Evolutionary conservation across 345 rosid genomes (phyloP), one percentile per base, ranked within the genome.

Genomic region (Euclidium syriacum): DNA sequence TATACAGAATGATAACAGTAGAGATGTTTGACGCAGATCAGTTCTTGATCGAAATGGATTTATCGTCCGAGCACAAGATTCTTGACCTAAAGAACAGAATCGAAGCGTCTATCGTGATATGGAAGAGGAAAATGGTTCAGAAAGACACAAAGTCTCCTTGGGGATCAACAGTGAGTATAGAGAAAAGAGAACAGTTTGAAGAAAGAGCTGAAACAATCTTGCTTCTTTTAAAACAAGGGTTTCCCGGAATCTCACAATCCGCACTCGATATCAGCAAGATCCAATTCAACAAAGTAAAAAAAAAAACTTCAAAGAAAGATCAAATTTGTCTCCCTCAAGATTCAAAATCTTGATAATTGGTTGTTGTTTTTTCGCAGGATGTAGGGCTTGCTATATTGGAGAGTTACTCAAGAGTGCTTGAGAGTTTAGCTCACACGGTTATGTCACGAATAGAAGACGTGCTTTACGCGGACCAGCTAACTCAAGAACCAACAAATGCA

Each of bases 181-280:
- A 90, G 80, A 90, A 87, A 70, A 82, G 97, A 72, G 97, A 90
- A 70, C 81, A 78, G 14, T 90, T 90, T 46, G 97, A 87, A 77
- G 97, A 87, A 61, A 72, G 97, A 82, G 95, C 95, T 7, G 94
- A 85, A 67, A 90, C 95, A 6, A 82, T 90, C 64, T 67, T 90
- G 52, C 83, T 87, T 35, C 65, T 90, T 29, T 61, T 90, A 62
- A 90, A 90, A 79, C 95, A 85, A 29, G 67, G 79, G 11, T 90
- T 75, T 53, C 97, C 95, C 0, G 97, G 97, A 63, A 71, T 82
- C 73, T 80, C 91, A 51, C 95, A 90, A 48, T 90, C 95, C 17
- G 30, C 87, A 3, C 81, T 90, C n/a, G 97, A 90, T 70, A 79
- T 87, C 20, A 87, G 85, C 79, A 90, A 87, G 63, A 90, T 90